These are phyloP conservation scores for Apostasia ramifera DNA, from an alignment of 106 monocot genomes.

Conservation along the genomic window DNA sequence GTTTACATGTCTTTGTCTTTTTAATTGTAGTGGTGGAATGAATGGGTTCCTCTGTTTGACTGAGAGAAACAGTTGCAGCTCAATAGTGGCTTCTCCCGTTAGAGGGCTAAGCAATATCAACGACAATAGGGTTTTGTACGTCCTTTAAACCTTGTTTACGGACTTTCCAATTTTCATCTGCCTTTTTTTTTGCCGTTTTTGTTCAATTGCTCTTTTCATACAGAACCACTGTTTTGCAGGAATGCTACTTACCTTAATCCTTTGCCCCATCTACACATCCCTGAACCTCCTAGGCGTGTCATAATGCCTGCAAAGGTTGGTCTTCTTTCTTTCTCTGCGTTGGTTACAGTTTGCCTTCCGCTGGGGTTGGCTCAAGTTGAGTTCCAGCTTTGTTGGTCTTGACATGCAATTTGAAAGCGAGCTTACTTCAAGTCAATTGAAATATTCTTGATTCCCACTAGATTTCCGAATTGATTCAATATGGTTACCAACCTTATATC, in stretches of 20 bases:
- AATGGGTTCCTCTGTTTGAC: constrained; percentile 74
- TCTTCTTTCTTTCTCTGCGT: not conserved
- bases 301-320: constrained; percentile 72
- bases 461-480: too few relatives aligned
- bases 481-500: too few relatives aligned
- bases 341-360: not conserved
- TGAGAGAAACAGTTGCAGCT: constrained; percentile 47
- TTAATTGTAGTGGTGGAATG: constrained; percentile 70
- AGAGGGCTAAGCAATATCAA: constrained; percentile 43
- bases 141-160: not conserved
- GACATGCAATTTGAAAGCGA: too few relatives aligned
- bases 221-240: constrained; percentile 42
- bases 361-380: too few relatives aligned
- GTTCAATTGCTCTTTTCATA: constrained; percentile 10
- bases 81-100: constrained; percentile 31
- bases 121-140: constrained; percentile 72
- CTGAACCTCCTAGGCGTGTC: constrained; percentile 81
- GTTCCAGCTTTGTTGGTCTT: too few relatives aligned
- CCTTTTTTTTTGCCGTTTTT: not conserved
- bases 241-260: constrained; percentile 88
- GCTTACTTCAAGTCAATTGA: too few relatives aligned
- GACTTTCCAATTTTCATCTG: not conserved
- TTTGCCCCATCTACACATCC: constrained; percentile 55
- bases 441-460: too few relatives aligned
- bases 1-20: not conserved